A percentile compares a stretch with the other conserved stretches of the same genome.
Evolutionary conservation across 2,329 filamentous ascomycete genomes (phyloP).

Genomic region (Basipetospora chlamydospora): DNA sequence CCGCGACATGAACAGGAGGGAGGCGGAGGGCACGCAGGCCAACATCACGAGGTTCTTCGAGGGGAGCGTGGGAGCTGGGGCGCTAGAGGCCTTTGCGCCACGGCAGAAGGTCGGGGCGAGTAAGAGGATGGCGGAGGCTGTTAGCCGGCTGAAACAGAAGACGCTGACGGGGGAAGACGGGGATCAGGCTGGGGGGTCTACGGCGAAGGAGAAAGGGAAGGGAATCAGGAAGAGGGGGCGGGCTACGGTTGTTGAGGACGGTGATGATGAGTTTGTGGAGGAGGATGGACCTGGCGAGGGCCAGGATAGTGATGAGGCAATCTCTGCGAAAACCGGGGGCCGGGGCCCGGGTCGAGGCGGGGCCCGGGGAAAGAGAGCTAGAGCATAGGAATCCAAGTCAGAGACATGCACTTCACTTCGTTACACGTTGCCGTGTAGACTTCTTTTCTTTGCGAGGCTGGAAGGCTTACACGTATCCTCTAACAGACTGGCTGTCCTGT

Average conservation of each 20-base stretch:
- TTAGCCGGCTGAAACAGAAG: constrained; percentile 43
- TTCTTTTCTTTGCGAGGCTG: no score
- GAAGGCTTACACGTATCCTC: no score
- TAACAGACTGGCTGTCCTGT: no score
- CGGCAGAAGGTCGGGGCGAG: constrained; percentile 51
- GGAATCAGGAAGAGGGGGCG: background rate
- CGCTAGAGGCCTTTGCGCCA: constrained; percentile 54
- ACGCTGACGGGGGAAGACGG: constrained; percentile 1
- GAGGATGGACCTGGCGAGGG: background rate
- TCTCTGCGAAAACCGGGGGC: background rate
- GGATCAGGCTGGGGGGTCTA: background rate
- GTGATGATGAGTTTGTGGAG: constrained; percentile 1
- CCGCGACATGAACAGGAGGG: constrained; percentile 80
- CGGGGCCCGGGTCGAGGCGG: background rate
- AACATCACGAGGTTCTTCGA: constrained; percentile 93
- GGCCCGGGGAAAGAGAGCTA: background rate
- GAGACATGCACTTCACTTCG: no score
- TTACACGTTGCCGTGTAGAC: no score
- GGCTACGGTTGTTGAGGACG: background rate
- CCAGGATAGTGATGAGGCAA: background rate
- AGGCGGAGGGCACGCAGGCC: constrained; percentile 79
- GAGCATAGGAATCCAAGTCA: no score
- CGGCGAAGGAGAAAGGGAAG: background rate
- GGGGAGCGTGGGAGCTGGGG: constrained; percentile 55
- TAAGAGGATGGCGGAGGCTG: constrained; percentile 61